Evolutionary conservation across 1,284 basidiomycete genomes (phyloP).

Genomic region (Marasmius tenuissimus): DNA sequence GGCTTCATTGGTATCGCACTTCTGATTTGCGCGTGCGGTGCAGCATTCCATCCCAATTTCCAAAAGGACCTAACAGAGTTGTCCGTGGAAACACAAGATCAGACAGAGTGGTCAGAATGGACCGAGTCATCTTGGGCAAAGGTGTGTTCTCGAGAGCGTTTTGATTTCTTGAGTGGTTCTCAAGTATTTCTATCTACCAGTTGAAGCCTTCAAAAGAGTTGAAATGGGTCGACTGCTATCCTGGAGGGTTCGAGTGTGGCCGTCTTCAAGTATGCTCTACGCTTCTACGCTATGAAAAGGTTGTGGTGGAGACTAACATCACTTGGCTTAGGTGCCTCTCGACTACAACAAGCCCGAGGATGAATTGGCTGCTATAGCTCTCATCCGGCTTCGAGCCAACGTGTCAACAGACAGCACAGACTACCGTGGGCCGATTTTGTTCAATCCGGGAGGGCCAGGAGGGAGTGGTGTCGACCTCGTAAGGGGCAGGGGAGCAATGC

Average conservation of each 20-base stretch:
- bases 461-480: slow-evolving; percentile 26
- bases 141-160: neutral
- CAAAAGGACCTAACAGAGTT: neutral
- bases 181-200: neutral
- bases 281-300: neutral
- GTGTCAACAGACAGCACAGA: slow-evolving; percentile 17
- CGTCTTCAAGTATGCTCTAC: neutral
- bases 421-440: slow-evolving; percentile 31
- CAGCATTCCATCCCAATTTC: neutral
- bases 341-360: slow-evolving; percentile 27
- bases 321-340: slow-evolving; percentile 24
- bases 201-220: neutral
- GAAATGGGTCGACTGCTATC: neutral
- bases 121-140: neutral
- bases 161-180: neutral
- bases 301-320: neutral
- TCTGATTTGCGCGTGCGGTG: neutral
- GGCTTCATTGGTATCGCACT: neutral
- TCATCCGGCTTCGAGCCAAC: slow-evolving; percentile 23
- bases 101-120: neutral
- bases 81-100: neutral
- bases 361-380: slow-evolving; percentile 26
- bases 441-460: slow-evolving; percentile 35
- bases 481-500: neutral
- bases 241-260: neutral